Base-by-base conservation (phyloP, 306 rosid species). In the Citrullus mucosospermus region DNA sequence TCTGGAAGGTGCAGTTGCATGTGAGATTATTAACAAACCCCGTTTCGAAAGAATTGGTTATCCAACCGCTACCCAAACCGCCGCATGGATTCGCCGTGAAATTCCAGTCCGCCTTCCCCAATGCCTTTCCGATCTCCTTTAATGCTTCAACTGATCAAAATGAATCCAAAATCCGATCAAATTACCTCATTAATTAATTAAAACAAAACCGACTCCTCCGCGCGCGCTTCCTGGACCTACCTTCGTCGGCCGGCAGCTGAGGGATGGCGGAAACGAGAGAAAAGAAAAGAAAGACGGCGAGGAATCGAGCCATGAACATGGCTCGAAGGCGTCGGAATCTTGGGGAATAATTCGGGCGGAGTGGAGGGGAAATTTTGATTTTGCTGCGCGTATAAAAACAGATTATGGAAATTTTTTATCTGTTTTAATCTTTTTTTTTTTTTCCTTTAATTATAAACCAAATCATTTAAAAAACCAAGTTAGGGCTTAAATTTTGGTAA, bases 21-120 rank as follows among this genome's bases (percentile, higher is more conserved):
- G 72, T 69, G 36, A 92, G 81, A 38, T 72, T 61, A 63, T 83
- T 82, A 25, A 53, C 79, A 2, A 3, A 57, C 10, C 86, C 85
- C 4, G 56, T 32, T 1, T 12, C 34, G 9, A 68, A 1, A 12
- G 39, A 30, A 53, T n/a, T 6, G 7, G 79, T 20, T 15, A 36
- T 12, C 97, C 97, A 89, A 2, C 83, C 86, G 22, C 34, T 4
- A 2, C 3, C 10, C 67, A 58, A 0, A 17, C 74, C 44, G 80
- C 86, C 80, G 75, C 96, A 91, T 11, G 93, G 90, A 89, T 91
- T 85, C 0, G 82, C 72, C 1, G 22, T 55, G 83, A 83, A 89
- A 65, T 86, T 55, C 92, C 93, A 91, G 36, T 75, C 12, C 46
- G 51, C 56, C 78, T 84, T 89, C 53, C 96, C 90, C 22, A 91